Percentiles rank a stretch among this genome's conserved stretches.
Evolutionary conservation across 2,329 filamentous ascomycete genomes (phyloP).

Genomic region (Coleophoma eucalyptorum): DNA sequence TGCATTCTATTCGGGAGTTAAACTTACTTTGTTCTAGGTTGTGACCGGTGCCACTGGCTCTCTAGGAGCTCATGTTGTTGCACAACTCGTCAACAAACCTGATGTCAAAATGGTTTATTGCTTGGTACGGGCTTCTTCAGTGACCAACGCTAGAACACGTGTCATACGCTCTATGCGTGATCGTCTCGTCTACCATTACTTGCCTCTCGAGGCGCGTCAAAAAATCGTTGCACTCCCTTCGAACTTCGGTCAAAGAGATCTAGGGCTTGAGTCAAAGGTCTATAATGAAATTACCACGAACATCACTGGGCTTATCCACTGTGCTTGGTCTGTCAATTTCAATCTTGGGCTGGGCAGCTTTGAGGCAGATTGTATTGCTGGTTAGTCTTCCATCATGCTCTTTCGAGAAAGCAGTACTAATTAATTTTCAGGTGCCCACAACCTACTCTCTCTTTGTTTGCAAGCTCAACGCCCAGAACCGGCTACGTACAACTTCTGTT

Average conservation of each 20-base stretch:
- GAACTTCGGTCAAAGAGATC: slow-evolving; percentile 32
- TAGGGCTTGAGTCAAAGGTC: slow-evolving; percentile 30
- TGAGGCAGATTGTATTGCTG: slow-evolving; percentile 37
- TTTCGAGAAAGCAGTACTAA: neutral
- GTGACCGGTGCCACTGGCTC: slow-evolving; percentile 64
- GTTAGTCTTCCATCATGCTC: slow-evolving; percentile 9
- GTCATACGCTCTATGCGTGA: slow-evolving; percentile 26
- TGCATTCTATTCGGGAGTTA: no score
- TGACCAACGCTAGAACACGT: slow-evolving; percentile 27
- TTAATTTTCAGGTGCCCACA: slow-evolving; percentile 22
- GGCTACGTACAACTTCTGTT: slow-evolving; percentile 32
- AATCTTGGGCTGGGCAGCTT: slow-evolving; percentile 46
- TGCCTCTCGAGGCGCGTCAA: slow-evolving; percentile 16
- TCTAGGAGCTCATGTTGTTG: slow-evolving; percentile 55
- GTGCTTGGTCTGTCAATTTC: slow-evolving; percentile 54
- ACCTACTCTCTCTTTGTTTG: slow-evolving; percentile 37
- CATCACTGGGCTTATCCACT: slow-evolving; percentile 42
- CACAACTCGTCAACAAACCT: slow-evolving; percentile 51
- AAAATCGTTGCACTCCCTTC: slow-evolving; percentile 35
- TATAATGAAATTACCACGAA: slow-evolving; percentile 24
- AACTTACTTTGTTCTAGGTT: slow-evolving; percentile 23
- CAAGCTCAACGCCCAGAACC: slow-evolving; percentile 25
- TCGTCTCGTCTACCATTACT: slow-evolving; percentile 31
- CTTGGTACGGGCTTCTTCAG: slow-evolving; percentile 37
- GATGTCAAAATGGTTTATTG: slow-evolving; percentile 49